Evolutionary conservation across 345 rosid species (phyloP).

Genomic region (Heritiera fomes): DNA sequence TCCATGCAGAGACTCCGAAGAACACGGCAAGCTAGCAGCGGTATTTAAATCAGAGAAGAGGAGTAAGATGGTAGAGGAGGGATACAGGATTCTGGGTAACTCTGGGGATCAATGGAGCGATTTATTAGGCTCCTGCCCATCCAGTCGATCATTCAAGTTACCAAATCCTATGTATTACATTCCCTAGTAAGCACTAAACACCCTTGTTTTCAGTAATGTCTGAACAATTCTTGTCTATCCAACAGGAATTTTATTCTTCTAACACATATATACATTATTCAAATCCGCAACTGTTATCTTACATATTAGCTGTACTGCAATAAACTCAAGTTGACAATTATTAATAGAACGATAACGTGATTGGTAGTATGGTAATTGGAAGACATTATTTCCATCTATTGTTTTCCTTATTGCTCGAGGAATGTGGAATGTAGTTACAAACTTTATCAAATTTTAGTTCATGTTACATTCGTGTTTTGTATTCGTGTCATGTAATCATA

Average conservation of each 20-base stretch:
- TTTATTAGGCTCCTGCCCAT: slow-evolving; percentile 61
- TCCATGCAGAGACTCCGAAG: slow-evolving; percentile 52
- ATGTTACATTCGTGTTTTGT: too few relatives aligned
- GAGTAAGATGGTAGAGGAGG: slow-evolving; percentile 66
- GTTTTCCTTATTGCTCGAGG: not conserved
- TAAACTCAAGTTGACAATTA: not conserved
- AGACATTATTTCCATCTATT: not conserved
- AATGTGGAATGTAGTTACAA: too few relatives aligned
- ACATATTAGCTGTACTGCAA: not conserved
- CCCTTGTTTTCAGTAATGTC: not conserved
- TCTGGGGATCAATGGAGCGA: slow-evolving; percentile 98
- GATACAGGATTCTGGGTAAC: slow-evolving; percentile 77
- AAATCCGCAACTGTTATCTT: not conserved
- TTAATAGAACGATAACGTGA: not conserved
- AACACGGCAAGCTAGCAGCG: slow-evolving; percentile 58
- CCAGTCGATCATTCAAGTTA: slow-evolving; percentile 77
- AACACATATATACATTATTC: slow-evolving; percentile 18
- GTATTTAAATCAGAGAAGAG: slow-evolving; percentile 80
- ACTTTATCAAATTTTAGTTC: too few relatives aligned
- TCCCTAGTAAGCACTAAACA: slow-evolving; percentile 30
- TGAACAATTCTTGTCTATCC: not conserved
- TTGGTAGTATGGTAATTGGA: not conserved
- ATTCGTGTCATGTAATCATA: too few relatives aligned
- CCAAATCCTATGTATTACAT: slow-evolving; percentile 91
- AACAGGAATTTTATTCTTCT: not conserved